Base-by-base conservation (phyloP, 352 stramenopile genomes). In the Phytopythium aichiense region DNA sequence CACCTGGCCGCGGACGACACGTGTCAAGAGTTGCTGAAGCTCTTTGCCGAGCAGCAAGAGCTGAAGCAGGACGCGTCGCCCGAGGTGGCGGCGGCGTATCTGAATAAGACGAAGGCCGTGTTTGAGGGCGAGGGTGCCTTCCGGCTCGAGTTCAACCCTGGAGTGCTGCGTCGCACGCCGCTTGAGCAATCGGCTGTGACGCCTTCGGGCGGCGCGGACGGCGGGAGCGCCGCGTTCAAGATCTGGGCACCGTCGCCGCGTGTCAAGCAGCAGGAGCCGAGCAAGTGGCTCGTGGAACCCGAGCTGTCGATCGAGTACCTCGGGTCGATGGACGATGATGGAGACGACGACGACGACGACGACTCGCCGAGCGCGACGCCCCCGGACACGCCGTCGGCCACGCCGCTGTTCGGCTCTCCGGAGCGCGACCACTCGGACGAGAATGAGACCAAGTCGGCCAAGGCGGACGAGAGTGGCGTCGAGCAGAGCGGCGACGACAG, bases 241-340 rank as follows among this genome's bases (percentile, higher is more conserved):
- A 91, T 94, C 50, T 95, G 87, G 87, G 84, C 84, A 1, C 87
- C 87, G 12, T 95, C 87, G 8, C 87, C 87, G 33, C 81, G 87
- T 25, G 75, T 92, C 7, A 87, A 79, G 38, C 71, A 76, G 22
- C 80, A 77, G 13, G 84, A 94, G 65, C 67, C 77, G 20, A 93
- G 74, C 69, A 91, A 92, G 59, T 95, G 87, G 87, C 72, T 95
- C 7, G 74, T 93, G 55, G 83, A 94, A 31, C 87, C 87, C 1
- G 72, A 81, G 50, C 73, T 95, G n/a, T 63, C 71, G 30, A 87
- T 95, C 40, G 76, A 88, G 65, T 94, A 93, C 50, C 66, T 95
- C 4, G 87, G 87, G 7, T 91, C 83, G 12, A 83, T 95, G 56
- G 83, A 92, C 40, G 87, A 93, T 13, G 79, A 90, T 48, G 73